Evolutionary conservation across 2,329 filamentous ascomycete species (phyloP).

Genomic region (Colletotrichum cuscutae): DNA sequence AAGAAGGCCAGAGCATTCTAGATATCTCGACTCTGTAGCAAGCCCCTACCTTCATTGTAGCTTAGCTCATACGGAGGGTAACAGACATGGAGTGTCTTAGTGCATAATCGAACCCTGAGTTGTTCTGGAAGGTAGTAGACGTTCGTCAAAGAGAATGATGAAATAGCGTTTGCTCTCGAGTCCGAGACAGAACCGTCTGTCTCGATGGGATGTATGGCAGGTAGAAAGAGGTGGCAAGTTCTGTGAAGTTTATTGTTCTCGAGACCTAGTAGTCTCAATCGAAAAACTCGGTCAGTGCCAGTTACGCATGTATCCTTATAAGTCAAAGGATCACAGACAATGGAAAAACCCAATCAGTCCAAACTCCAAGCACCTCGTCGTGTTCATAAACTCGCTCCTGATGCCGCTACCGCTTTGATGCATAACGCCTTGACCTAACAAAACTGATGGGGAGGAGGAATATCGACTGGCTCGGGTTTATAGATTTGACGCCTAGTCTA

Average conservation of each 20-base stretch:
- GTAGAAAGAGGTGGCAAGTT: neutral
- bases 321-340: neutral
- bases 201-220: neutral
- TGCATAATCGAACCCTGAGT: neutral
- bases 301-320: neutral
- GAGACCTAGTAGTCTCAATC: neutral
- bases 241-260: neutral
- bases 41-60: neutral
- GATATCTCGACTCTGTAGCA: neutral
- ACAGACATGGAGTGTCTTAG: neutral
- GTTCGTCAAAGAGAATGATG: neutral
- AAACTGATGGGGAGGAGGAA: neutral
- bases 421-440: slow-evolving; percentile 24
- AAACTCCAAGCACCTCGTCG: slow-evolving; percentile 27
- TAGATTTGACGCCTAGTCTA: slow-evolving; percentile 38
- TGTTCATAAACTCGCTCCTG: slow-evolving; percentile 27
- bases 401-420: slow-evolving; percentile 31
- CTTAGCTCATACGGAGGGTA: neutral
- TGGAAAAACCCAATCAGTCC: neutral
- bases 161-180: too few species aligned
- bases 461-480: neutral
- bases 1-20: too few species aligned
- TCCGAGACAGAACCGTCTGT: neutral
- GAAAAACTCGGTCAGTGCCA: neutral
- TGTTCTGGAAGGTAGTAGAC: neutral